Base-by-base conservation (phyloP, 495 filamentous ascomycete species). In the Aspergillus carlsbadensis region DNA sequence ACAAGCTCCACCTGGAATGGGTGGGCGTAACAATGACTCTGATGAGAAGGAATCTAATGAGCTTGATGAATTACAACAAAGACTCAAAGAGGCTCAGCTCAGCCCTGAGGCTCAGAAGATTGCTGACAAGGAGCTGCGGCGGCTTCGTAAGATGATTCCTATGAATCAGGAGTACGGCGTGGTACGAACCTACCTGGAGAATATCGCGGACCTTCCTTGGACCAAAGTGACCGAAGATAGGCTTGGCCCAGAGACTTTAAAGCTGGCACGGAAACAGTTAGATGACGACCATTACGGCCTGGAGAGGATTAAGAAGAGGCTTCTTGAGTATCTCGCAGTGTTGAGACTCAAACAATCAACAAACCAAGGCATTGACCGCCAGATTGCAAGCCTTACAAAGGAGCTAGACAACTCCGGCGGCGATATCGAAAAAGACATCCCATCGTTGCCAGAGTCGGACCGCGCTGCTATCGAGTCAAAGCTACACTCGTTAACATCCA, bases 271-370 rank as follows among this genome's bases (percentile, higher is more conserved):
- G 39, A 87, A 94, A 74, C 93, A 98, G 69, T 78, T 99, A 22
- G 90, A 99, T 65, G 86, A 95, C 50, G 95, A 98, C 69, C 95
- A 99, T 67, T 98, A 98, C 60, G 95, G 95, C 3, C 77, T 99
- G 18, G 90, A 98, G 60, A 94, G 94, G 71, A 94, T 98, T 63
- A 99, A 99, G 81, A 98, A 96, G 80, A 80, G 95, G 41, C 72
- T 99, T 15, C 76, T 98, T 6, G 96, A 98, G 66, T 99, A 99
- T 66, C 82, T 99, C 15, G 96, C 95, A 14, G 95, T 99, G 22
- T 78, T 99, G 24, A 87, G 92, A 53, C 74, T 99, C 55, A 99
- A 98, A 81, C 92, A 96, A 65, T 83, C 87, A 14, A 86, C 90
- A 57, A 96, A 97, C 51, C 74, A 84, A 35, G 86, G 87, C 48